phyloP scores from a whole-genome alignment of 148 eudicot genomes.

The Rhododendron simsii region DNA sequence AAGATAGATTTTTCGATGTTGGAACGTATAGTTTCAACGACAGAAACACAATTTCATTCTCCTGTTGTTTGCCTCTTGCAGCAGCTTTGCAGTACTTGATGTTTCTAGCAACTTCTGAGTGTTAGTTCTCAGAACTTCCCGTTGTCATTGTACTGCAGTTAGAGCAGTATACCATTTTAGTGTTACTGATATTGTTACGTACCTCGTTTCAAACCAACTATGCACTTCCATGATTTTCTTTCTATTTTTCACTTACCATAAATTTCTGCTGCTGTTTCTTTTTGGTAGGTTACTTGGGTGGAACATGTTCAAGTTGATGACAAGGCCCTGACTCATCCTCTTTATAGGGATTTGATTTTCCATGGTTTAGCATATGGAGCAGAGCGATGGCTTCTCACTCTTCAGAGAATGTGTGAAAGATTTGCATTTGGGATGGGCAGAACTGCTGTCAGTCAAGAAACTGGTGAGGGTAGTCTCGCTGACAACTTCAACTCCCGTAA shows the following conservation, averaged over 20 bases:
- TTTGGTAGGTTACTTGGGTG: constrained; percentile 27
- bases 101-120: neutral
- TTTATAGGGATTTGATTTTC: constrained; percentile 16
- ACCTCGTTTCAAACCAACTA: neutral
- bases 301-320: constrained; percentile 34
- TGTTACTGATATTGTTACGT: neutral
- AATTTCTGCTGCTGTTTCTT: neutral
- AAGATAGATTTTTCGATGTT: neutral
- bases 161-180: neutral
- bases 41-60: neutral
- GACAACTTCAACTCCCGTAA: neutral
- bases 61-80: neutral
- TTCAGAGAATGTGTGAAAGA: constrained; percentile 14
- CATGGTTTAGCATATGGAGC: constrained; percentile 23
- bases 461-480: neutral
- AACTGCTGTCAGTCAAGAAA: constrained; percentile 1
- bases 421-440: neutral
- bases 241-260: neutral
- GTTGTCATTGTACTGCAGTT: neutral
- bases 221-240: neutral
- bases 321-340: constrained; percentile 16
- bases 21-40: neutral
- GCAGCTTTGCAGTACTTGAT: neutral
- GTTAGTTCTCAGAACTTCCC: neutral
- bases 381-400: constrained; percentile 4